Evolutionary conservation across 495 filamentous ascomycete species (phyloP), one percentile per base, ranked within the genome.

Genomic region (Talaromyces wortmannii): DNA sequence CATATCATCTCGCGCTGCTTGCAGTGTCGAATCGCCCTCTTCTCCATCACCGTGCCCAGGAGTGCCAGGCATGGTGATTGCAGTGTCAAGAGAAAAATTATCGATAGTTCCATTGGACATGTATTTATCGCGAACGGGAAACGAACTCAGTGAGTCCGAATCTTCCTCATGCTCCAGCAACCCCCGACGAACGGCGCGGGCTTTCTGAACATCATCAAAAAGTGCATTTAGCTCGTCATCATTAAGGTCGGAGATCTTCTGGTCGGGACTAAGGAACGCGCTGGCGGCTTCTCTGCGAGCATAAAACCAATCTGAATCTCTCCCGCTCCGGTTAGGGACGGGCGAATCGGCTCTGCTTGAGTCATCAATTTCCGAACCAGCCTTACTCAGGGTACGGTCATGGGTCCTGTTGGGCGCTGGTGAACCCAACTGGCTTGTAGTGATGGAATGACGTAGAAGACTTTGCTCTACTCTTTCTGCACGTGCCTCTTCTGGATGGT

Each of bases 271-370:
- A 31, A 97, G 78, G 61, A 95, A 87, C 10, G 91, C 91, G 61
- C 84, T 82, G 16, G 91, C 92, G 31, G 94, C 94, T 76, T 99
- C 94, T 67, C 90, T 78, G 59, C 95, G 82, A 52, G 94, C 94
- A 74, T 92, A 89, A 8, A 91, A 91, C 94, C 94, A 99, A 69
- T 99, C 94, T 2, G 90, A 88, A 66, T 98, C 94, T 51, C 90
- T 80, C 3, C 86, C 83, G 12, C 67, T 70, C 32, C 71, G 67
- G 48, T 82, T 83, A 0, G 89, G 85, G 61, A 88, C 82, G 0
- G 92, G 91, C 0, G 91, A 96, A 42, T 89, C 86, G 2, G 89
- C 84, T 31, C 89, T 79, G 55, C 85, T 88, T 4, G 84, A 83
- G 45, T 85, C 82, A 43, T 88, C 90, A 16, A 79, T 61, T n/a